Percentiles rank a stretch among this genome's conserved stretches.
Conservation (phyloP, 345 rosid genomes). For the Aquilaria yunnanensis region DNA sequence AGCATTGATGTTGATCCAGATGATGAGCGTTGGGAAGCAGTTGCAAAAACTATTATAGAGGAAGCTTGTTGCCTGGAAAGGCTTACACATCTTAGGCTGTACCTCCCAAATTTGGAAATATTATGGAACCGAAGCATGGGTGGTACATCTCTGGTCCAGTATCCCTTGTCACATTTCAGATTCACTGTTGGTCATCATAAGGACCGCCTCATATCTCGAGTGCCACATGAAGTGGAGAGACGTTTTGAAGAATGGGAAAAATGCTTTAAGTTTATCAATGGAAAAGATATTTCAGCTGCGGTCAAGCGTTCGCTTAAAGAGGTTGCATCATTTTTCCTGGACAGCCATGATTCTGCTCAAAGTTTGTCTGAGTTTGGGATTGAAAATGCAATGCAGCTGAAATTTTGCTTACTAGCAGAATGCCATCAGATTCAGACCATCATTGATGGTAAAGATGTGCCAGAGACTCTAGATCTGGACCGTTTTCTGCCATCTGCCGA, state of each 20-base stretch:
- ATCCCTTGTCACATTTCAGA: constrained; percentile 6
- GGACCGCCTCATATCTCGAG: constrained; percentile 16
- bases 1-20: constrained; percentile 13
- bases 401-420: constrained; percentile 18
- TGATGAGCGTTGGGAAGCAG: constrained; percentile 17
- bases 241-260: constrained; percentile 3
- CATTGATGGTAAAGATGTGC: neutral
- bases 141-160: neutral
- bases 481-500: neutral
- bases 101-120: constrained; percentile 8
- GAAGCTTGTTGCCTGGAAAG: constrained; percentile 4
- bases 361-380: constrained; percentile 14
- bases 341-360: constrained; percentile 7
- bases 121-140: neutral
- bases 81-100: constrained; percentile 3
- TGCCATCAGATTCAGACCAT: constrained; percentile 16
- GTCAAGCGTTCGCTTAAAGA: neutral
- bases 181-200: constrained; percentile 16
- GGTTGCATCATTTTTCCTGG: constrained; percentile 15
- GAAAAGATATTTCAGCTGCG: neutral
- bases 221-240: constrained; percentile 12
- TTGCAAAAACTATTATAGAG: constrained; percentile 1
- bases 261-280: constrained; percentile 17
- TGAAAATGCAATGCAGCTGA: neutral
- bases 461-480: no score